Conservation (phyloP, 805 yeast species). For the Yarrowia keelungensis region DNA sequence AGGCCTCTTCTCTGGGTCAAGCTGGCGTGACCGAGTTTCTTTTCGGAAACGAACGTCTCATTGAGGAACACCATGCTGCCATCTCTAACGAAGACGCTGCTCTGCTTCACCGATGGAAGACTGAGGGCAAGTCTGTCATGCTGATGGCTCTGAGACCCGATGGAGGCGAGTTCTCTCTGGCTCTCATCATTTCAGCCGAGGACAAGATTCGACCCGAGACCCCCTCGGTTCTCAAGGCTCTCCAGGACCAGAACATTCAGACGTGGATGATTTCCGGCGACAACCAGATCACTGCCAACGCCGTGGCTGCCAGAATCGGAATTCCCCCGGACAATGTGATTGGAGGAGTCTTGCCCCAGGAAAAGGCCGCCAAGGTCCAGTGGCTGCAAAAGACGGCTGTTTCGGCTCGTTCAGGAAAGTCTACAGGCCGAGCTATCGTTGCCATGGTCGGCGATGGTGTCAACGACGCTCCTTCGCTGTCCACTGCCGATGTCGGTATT, state of each 20-base stretch:
- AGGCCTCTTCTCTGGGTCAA: background rate
- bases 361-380: slow-evolving; percentile 66
- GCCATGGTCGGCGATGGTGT: slow-evolving; percentile 89
- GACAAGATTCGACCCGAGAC: slow-evolving; percentile 65
- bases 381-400: slow-evolving; percentile 56
- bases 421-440: slow-evolving; percentile 53
- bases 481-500: slow-evolving; percentile 77
- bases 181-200: slow-evolving; percentile 62
- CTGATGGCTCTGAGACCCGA: slow-evolving; percentile 55
- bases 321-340: slow-evolving; percentile 60
- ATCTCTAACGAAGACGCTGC: slow-evolving; percentile 51
- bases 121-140: slow-evolving; percentile 68
- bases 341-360: slow-evolving; percentile 76
- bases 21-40: slow-evolving; percentile 48
- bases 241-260: slow-evolving; percentile 55
- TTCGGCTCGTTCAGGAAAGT: slow-evolving; percentile 39
- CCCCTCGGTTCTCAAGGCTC: slow-evolving; percentile 55
- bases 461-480: slow-evolving; percentile 81
- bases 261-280: slow-evolving; percentile 85
- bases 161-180: slow-evolving; percentile 51
- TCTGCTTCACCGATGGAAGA: slow-evolving; percentile 61
- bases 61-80: slow-evolving; percentile 57
- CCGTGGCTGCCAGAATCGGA: slow-evolving; percentile 69
- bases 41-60: slow-evolving; percentile 66
- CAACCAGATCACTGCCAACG: slow-evolving; percentile 67